Evolutionary conservation across 2,329 filamentous ascomycete species (phyloP).

Genomic region (Phaeosphaeria sp.): DNA sequence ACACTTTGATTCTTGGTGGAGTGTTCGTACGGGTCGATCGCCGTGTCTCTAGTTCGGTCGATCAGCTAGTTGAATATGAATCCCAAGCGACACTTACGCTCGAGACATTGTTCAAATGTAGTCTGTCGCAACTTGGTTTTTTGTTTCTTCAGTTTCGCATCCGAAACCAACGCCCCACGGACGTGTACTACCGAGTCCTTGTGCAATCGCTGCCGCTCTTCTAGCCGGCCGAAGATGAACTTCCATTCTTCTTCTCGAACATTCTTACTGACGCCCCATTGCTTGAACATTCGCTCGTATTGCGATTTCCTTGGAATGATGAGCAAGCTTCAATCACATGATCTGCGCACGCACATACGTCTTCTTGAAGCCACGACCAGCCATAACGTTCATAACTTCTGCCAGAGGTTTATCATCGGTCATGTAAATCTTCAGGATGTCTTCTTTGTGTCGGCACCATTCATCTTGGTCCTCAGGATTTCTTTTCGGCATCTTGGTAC

Average conservation of each 20-base stretch:
- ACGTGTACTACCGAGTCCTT: slow-evolving; percentile 2
- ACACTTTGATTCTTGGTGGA: slow-evolving; percentile 3
- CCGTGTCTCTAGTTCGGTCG: not conserved
- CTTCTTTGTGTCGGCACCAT: slow-evolving; percentile 8
- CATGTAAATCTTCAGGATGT: slow-evolving; percentile 5
- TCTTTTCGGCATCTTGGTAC: slow-evolving; percentile 11
- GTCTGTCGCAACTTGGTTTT: not conserved
- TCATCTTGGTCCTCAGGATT: slow-evolving; percentile 5
- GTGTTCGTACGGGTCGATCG: not conserved
- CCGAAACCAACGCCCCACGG: slow-evolving; percentile 1
- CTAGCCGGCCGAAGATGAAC: slow-evolving; percentile 1
- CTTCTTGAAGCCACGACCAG: slow-evolving; percentile 9
- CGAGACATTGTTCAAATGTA: not conserved
- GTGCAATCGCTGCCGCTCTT: not conserved
- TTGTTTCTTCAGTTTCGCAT: slow-evolving; percentile 9
- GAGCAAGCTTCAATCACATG: not conserved
- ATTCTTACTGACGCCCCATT: slow-evolving; percentile 9
- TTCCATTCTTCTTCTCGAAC: slow-evolving; percentile 8
- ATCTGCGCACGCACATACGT: slow-evolving; percentile 5
- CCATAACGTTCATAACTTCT: slow-evolving; percentile 10
- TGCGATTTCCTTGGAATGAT: slow-evolving; percentile 7
- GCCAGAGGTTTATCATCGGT: slow-evolving; percentile 1
- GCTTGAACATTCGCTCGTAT: slow-evolving; percentile 9
- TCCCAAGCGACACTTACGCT: not conserved
- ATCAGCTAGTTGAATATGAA: not conserved